Base-by-base conservation (phyloP, 73 alveolate species). In the Paraurostyla sp. region DNA sequence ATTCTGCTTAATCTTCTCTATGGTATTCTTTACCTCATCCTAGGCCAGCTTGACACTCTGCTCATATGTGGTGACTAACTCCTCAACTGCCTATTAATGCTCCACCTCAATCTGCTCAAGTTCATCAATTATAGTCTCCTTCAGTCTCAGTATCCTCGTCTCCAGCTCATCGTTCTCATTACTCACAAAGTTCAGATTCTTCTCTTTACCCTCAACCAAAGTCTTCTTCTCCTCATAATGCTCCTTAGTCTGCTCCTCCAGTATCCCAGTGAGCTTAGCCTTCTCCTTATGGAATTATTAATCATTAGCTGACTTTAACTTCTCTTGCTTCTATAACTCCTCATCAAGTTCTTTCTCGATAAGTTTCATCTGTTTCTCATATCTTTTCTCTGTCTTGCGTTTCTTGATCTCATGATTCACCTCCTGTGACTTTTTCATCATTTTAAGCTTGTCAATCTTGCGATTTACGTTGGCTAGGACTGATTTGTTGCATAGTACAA, bases 81-180 rank as follows among this genome's bases (percentile, higher is more conserved):
- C 91, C 6, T 78, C 29, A 16, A 89, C 85, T 1, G 91, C 94
- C 11, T 42, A 20, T 38, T 52, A 51, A 38, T 89, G 94, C 38
- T 45, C 73, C 46, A 32, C 48, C 60, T 89, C 92, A n/a, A 89
- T 87, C 42, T 38, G 20, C 29, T 89, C 89, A 15, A 89, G 62
- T 49, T 89, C 94, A 43, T 89, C 56, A 59, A 80, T 83, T 18
- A 89, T 65, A 48, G 76, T 89, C 35, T 89, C 88, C 35, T 89
- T 89, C 0, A 89, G 60, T 51, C 88, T 89, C 23, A 89, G 38
- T 0, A 65, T 89, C 54, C 85, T 69, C n/a, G 58, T 49, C 32
- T 89, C 94, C 0, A 89, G 56, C n/a, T 89, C 89, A 58, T 89
- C 94, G 60, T 81, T 89, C 48, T 89, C 94, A 50, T 78, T 52